phyloP scores from a whole-genome alignment of 2,329 filamentous ascomycete species.

The Tolypocladium endophyticum region DNA sequence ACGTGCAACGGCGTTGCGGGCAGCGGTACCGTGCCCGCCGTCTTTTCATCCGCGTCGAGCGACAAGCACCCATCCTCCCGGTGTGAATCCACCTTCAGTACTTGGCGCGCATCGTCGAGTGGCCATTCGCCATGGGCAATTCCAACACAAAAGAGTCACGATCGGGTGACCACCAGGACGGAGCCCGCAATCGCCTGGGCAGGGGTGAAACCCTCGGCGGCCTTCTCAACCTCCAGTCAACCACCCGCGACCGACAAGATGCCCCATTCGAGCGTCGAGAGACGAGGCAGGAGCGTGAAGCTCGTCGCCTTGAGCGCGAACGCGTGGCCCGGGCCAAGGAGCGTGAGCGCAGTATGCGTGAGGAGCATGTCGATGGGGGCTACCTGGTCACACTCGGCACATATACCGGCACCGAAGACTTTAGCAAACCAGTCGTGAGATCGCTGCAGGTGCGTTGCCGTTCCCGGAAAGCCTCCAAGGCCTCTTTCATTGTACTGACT shows the following conservation, averaged over 20 bases:
- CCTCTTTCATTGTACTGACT: constrained; percentile 7
- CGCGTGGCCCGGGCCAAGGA: constrained; percentile 66
- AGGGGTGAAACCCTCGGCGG: constrained; percentile 36
- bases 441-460: constrained; percentile 66
- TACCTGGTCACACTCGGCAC: constrained; percentile 90
- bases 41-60: neutral
- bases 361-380: constrained; percentile 90
- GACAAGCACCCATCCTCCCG: neutral
- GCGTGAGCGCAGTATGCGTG: constrained; percentile 77
- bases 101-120: too few relatives aligned
- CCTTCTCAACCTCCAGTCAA: constrained; percentile 31
- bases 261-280: constrained; percentile 58
- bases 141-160: constrained; percentile 29
- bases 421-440: constrained; percentile 76
- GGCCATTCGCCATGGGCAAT: constrained; percentile 23
- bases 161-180: constrained; percentile 13
- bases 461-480: neutral
- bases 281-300: constrained; percentile 85
- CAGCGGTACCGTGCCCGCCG: neutral
- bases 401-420: constrained; percentile 88
- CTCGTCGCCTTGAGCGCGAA: constrained; percentile 74
- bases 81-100: neutral
- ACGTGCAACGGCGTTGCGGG: neutral
- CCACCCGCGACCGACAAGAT: constrained; percentile 27
- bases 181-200: constrained; percentile 17